Evolutionary conservation across 352 stramenopile species (phyloP), one percentile per base, ranked within the genome.

Genomic region (Lagenidium sp.): DNA sequence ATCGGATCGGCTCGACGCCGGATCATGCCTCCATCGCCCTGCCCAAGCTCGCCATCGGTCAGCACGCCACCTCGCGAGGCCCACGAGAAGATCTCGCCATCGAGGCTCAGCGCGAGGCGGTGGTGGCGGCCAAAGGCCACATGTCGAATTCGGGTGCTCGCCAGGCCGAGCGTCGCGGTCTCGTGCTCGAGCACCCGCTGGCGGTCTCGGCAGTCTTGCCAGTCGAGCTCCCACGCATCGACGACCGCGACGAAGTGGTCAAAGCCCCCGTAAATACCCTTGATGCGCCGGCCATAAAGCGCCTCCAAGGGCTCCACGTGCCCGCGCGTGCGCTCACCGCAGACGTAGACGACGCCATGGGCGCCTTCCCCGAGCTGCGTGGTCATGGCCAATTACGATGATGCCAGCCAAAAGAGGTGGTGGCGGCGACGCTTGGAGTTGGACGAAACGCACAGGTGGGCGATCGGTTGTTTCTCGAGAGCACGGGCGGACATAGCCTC

Each of bases 21-120:
- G 22, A 47, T 41, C 41, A 41, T 50, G 19, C 16, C 7, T 6
- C 19, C 48, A 4, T 26, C 49, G 7, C 59, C 51, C 12, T 74
- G 60, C 0, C 71, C 73, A 1, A 85, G 46, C 37, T 85, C 67
- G 24, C 68, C 73, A 11, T 44, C 46, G 18, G 51, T 25, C 15
- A 76, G 32, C 19, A 36, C 39, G 0, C 50, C 28, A 23, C 68
- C 53, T 29, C 50, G 47, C 31, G 39, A 40, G n/a, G 64, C 77
- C 73, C 73, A 89, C 1, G 72, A 79, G 41, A 74, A 84, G 29
- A 89, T 44, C 8, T 84, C 52, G 2, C 77, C 73, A 28, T 89
- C 65, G 10, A 85, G 47, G 10, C 70, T 74, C 2, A 84, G 48
- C 8, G 63, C 65, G 4, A 81, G 54, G n/a, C 65, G 61, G 42